Base-by-base conservation (phyloP, 331 rosid genomes). In the Cydonia oblonga region DNA sequence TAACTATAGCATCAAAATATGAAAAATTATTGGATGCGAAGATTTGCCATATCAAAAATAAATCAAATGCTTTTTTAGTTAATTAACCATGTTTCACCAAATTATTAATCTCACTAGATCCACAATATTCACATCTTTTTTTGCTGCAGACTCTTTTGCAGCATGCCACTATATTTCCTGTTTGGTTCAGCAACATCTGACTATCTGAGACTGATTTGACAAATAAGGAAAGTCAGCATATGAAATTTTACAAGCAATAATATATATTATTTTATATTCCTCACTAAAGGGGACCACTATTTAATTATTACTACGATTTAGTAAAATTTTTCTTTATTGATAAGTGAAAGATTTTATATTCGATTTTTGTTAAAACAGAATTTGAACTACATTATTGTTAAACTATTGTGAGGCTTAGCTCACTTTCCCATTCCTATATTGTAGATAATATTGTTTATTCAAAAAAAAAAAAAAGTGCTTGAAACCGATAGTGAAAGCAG, bases 121-220 rank as follows among this genome's bases (percentile, higher is more conserved):
- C 63, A 30, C 30, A 38, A 38, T 38, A 38, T 71, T 58, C 26
- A 38, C 24, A 49, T 18, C 56, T 71, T 64, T 20, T 72, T 16
- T 9, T 8, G 58, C n/a, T 59, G 76, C 69, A 66, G 71, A 60
- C 59, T 60, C 64, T 59, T 54, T 63, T 13, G 68, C 64, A 19
- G 60, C 7, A 10, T 49, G 42, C 59, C 44, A 60, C 68, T 72
- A 22, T 14, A 11, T 13, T 42, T 51, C 20, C 52, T 69, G 59
- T 24, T 62, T 42, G 42, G 58, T 56, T 73, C 75, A 74, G 76
- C 42, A 28, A 7, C 14, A 70, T 70, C 71, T 75, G 81, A 63
- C 63, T 9, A 75, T 75, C 70, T 80, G 81, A 75, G 66, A 64
- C 65, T 78, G 83, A 84, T 79, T 60, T 52, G 87, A 84, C 83